Evolutionary conservation across 1,284 basidiomycete species (phyloP).

Genomic region (Ganoderma leucocontextum): DNA sequence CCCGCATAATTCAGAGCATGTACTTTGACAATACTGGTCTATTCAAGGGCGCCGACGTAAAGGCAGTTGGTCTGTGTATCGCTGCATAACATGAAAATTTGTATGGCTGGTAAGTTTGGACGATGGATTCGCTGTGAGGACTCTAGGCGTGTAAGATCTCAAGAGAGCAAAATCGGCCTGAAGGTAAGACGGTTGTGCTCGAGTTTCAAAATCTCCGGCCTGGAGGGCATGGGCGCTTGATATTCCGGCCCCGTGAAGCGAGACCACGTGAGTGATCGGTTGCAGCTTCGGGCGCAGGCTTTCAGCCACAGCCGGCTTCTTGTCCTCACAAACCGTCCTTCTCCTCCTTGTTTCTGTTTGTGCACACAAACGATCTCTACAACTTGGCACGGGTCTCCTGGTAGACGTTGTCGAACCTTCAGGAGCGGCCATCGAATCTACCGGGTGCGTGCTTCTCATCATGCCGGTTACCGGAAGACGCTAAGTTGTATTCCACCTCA

Average conservation of each 20-base stretch:
- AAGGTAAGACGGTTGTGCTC: background rate
- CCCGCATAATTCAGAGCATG: background rate
- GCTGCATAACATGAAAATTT: too few relatives aligned
- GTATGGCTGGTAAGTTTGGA: background rate
- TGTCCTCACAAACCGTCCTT: background rate
- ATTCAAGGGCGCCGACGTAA: too few relatives aligned
- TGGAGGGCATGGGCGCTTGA: background rate
- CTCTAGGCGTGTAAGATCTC: background rate
- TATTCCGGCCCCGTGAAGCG: background rate
- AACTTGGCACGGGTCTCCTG: background rate
- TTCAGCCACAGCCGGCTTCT: slow-evolving; percentile 5
- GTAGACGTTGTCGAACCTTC: background rate
- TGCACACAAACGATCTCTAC: background rate
- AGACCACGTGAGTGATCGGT: slow-evolving; percentile 8
- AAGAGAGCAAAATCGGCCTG: background rate
- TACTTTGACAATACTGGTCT: background rate
- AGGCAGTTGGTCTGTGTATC: background rate
- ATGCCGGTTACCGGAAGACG: background rate
- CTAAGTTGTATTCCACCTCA: background rate
- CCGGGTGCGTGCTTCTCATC: background rate
- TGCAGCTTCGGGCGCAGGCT: slow-evolving; percentile 3
- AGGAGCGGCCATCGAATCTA: background rate
- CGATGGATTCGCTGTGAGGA: background rate
- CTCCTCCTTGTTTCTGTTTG: background rate
- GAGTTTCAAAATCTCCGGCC: background rate